These are phyloP conservation scores for Coniferiporia weirii DNA, from an alignment of 1,284 basidiomycete genomes.

Conservation along the genomic window DNA sequence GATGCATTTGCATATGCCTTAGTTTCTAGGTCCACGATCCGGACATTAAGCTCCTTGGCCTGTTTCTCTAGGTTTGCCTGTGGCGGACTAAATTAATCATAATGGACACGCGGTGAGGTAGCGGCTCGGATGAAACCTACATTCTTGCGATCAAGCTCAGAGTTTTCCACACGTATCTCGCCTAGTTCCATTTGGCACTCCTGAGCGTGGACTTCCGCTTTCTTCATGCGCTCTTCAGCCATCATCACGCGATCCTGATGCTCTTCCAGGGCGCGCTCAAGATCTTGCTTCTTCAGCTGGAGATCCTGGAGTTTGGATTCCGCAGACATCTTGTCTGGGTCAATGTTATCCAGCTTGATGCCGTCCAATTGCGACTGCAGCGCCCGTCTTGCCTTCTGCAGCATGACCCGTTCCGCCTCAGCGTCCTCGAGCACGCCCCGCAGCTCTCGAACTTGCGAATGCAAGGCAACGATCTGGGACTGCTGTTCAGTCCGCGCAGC, in stretches of 20 bases:
- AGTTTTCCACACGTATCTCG: constrained; percentile 71
- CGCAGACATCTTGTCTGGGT: constrained; percentile 63
- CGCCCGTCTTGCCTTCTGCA: constrained; percentile 79
- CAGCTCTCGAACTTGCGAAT: constrained; percentile 81
- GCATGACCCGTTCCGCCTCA: constrained; percentile 71
- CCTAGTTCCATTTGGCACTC: constrained; percentile 74
- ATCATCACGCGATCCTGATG: constrained; percentile 68
- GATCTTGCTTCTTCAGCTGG: constrained; percentile 73
- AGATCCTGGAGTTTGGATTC: constrained; percentile 73
- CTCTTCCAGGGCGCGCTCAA: constrained; percentile 75
- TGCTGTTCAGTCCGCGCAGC: constrained; percentile 75
- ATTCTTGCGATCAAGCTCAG: constrained; percentile 71
- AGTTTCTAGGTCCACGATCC: constrained; percentile 77
- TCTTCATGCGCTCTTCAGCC: constrained; percentile 74
- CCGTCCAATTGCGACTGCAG: constrained; percentile 75
- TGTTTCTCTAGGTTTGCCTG: constrained; percentile 80
- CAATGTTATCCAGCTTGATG: constrained; percentile 71
- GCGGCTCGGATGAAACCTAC: constrained; percentile 37
- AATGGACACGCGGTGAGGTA: constrained; percentile 8
- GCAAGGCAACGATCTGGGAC: constrained; percentile 74
- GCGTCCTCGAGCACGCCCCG: constrained; percentile 77
- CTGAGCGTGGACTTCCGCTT: constrained; percentile 69
- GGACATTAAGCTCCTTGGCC: constrained; percentile 75
- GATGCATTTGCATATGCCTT: constrained; percentile 64
- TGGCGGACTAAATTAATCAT: neutral